phyloP scores from a whole-genome alignment of 371 early-diverging fungal genomes.

The Paraphysoderma sedebokerense region DNA sequence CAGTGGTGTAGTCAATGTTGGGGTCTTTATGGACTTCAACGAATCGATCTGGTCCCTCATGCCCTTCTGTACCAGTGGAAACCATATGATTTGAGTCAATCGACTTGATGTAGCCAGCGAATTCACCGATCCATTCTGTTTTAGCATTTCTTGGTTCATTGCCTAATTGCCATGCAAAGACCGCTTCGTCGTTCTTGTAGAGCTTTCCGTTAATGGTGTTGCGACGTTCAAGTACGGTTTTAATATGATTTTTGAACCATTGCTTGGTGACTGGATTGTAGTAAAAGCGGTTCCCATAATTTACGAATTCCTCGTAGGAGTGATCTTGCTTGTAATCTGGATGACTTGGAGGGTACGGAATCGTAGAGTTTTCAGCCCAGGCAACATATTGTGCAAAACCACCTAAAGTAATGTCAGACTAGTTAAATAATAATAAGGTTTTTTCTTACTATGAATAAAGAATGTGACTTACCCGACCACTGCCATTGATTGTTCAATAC shows the following conservation, averaged over 20 bases:
- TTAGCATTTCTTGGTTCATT: conserved; percentile 16
- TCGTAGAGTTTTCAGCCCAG: conserved; percentile 21
- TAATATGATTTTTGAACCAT: conserved; percentile 15
- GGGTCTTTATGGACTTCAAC: conserved; percentile 18
- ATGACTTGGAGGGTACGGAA: conserved; percentile 36
- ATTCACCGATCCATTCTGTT: conserved; percentile 21
- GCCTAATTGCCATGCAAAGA: conserved; percentile 19
- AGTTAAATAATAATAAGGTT: too few relatives aligned
- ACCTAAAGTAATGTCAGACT: background rate
- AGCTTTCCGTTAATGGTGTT: conserved; percentile 12
- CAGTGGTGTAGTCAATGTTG: conserved; percentile 29
- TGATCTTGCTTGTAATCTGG: conserved; percentile 4
- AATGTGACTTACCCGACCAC: conserved; percentile 40
- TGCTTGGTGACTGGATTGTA: conserved; percentile 14
- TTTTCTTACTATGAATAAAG: too few relatives aligned
- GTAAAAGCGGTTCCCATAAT: conserved; percentile 21
- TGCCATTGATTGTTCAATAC: conserved; percentile 39
- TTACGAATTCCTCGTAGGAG: conserved; percentile 5
- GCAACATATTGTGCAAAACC: conserved; percentile 34
- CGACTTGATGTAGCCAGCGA: conserved; percentile 24
- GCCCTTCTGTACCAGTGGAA: conserved; percentile 33
- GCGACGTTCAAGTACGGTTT: conserved; percentile 8
- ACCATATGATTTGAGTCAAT: conserved; percentile 27
- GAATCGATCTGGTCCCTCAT: conserved; percentile 24
- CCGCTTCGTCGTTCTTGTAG: conserved; percentile 15